Conservation (phyloP, 2,329 filamentous ascomycete species). For the Colletotrichum scovillei region DNA sequence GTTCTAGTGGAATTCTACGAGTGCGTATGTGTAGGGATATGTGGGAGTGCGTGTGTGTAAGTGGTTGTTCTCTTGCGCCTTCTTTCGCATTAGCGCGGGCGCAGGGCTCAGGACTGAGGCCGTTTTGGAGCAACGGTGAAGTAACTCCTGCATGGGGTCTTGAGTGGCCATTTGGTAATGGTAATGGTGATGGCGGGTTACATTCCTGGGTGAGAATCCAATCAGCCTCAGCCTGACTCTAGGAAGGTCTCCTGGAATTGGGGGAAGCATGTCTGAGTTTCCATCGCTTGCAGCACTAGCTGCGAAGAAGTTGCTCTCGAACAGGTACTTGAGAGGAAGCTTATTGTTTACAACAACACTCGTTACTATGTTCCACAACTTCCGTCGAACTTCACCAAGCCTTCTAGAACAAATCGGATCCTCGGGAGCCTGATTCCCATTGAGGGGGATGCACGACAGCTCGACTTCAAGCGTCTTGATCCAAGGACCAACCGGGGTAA, state of each 20-base stretch:
- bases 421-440: neutral
- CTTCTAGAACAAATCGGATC: conserved; percentile 7
- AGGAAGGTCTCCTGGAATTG: neutral
- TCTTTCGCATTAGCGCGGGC: conserved; percentile 34
- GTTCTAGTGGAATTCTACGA: neutral
- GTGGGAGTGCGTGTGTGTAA: neutral
- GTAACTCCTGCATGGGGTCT: neutral
- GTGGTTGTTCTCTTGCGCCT: conserved; percentile 10
- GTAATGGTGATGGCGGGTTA: neutral
- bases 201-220: neutral
- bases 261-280: neutral
- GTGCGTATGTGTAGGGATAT: neutral
- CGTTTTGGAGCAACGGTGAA: conserved; percentile 1
- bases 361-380: neutral
- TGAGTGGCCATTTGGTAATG: neutral
- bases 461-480: conserved; percentile 1
- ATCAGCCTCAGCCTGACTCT: neutral
- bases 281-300: neutral
- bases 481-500: conserved; percentile 14
- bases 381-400: neutral
- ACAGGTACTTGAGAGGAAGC: neutral
- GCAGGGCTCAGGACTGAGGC: conserved; percentile 31
- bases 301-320: neutral
- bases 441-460: neutral
- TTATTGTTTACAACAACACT: neutral